A percentile compares a stretch with the other conserved stretches of the same genome.
phyloP scores from a whole-genome alignment of 2,329 filamentous ascomycete species.

The Ceratocystis smalleyi region DNA sequence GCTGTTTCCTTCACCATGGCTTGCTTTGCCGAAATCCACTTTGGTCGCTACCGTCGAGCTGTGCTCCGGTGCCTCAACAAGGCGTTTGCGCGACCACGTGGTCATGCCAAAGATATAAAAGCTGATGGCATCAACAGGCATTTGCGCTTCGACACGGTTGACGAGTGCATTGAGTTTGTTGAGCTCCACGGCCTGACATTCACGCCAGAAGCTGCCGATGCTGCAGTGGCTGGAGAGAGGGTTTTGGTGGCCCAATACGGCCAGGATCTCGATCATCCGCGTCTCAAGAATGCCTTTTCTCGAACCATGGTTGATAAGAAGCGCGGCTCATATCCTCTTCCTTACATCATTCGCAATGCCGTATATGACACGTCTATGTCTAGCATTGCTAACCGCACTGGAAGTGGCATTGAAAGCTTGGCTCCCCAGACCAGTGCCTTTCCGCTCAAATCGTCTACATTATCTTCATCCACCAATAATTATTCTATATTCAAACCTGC shows the following conservation, averaged over 20 bases:
- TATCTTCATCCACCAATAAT: neutral
- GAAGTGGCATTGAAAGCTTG: neutral
- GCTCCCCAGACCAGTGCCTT: neutral
- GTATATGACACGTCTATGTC: constrained; percentile 29
- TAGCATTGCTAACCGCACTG: neutral
- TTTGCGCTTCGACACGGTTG: constrained; percentile 51
- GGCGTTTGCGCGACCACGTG: constrained; percentile 40
- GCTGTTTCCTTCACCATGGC: constrained; percentile 53
- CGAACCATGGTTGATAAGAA: constrained; percentile 43
- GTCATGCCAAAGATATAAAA: constrained; percentile 45
- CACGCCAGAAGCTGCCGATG: constrained; percentile 24
- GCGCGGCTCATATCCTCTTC: constrained; percentile 35
- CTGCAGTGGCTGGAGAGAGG: constrained; percentile 24
- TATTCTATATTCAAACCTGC: neutral
- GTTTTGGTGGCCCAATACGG: constrained; percentile 24
- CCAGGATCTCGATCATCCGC: constrained; percentile 31
- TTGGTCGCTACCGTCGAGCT: constrained; percentile 43
- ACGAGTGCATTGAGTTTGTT: constrained; percentile 51
- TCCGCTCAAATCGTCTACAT: neutral
- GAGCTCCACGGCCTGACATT: constrained; percentile 42
- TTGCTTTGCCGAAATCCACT: constrained; percentile 53
- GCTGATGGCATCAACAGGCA: constrained; percentile 39
- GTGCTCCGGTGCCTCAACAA: constrained; percentile 40
- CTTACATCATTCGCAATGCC: constrained; percentile 41
- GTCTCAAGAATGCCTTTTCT: constrained; percentile 42